Conservation (phyloP, 495 filamentous ascomycete species). For the Oidiodendron maius region DNA sequence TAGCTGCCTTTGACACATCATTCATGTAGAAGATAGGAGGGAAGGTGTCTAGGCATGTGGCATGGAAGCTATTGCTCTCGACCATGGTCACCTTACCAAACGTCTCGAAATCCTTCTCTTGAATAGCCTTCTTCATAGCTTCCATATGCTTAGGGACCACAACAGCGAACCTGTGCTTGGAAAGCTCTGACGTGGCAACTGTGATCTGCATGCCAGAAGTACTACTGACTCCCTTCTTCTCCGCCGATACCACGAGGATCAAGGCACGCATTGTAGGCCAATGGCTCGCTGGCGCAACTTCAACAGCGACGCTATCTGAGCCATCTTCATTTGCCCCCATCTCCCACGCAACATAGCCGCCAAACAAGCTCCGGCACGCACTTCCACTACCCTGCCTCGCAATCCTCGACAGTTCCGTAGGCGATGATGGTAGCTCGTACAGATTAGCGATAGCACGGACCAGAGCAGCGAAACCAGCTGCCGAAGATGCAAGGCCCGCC, state of each 20-base stretch:
- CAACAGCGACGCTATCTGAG: conserved; percentile 73
- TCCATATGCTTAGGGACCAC: conserved; percentile 82
- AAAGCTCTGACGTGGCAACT: conserved; percentile 78
- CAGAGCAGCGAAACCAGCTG: conserved; percentile 91
- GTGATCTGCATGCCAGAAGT: conserved; percentile 97
- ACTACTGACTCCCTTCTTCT: conserved; percentile 89
- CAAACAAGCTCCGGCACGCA: conserved; percentile 85
- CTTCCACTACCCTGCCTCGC: conserved; percentile 94
- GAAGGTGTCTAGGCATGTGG: conserved; percentile 87
- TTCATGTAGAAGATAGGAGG: conserved; percentile 99
- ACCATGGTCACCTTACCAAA: conserved; percentile 91
- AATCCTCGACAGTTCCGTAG: conserved; percentile 76
- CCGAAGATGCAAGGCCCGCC: conserved; percentile 88
- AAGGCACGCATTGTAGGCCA: conserved; percentile 94
- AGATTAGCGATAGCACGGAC: conserved; percentile 89
- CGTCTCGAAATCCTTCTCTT: conserved; percentile 68
- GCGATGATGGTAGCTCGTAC: conserved; percentile 73
- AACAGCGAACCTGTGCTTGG: conserved; percentile 59
- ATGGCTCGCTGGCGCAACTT: conserved; percentile 78
- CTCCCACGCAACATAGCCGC: conserved; percentile 94
- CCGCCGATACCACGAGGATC: conserved; percentile 81
- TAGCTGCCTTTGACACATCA: conserved; percentile 78
- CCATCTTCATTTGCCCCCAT: conserved; percentile 68
- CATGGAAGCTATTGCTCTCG: conserved; percentile 95
- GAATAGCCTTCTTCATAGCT: conserved; percentile 80